These are phyloP conservation scores for Casuarina equisetifolia DNA, from an alignment of 306 rosid species.

Conservation along the genomic window DNA sequence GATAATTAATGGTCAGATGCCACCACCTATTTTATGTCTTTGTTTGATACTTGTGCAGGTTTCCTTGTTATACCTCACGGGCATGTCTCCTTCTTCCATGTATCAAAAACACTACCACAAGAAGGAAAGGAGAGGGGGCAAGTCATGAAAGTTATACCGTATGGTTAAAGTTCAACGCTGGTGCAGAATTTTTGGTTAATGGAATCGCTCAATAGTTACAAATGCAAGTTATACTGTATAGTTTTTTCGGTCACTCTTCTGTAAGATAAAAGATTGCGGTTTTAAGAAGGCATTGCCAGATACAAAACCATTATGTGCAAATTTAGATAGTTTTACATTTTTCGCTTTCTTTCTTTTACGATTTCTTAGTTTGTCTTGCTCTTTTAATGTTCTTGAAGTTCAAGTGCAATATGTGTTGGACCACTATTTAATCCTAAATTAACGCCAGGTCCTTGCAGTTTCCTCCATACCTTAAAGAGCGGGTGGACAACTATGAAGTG, in stretches of 20 bases:
- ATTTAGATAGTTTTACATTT: constrained; percentile 10
- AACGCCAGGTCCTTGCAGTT: no score
- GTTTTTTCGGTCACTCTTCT: constrained; percentile 16
- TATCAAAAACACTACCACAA: background rate
- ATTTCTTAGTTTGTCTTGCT: background rate
- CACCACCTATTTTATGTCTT: background rate
- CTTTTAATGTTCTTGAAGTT: background rate
- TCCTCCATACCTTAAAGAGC: no score
- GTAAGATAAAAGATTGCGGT: constrained; percentile 7
- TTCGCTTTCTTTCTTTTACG: background rate
- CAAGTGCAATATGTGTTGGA: background rate
- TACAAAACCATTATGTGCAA: constrained; percentile 15
- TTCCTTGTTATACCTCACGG: background rate
- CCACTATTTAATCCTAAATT: no score
- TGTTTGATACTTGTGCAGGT: background rate
- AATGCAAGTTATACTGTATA: constrained; percentile 1
- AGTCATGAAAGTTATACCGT: background rate
- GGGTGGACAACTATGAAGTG: no score
- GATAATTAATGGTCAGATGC: background rate
- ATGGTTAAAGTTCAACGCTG: constrained; percentile 6
- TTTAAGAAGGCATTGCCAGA: background rate
- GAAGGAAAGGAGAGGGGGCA: background rate
- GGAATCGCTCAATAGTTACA: background rate
- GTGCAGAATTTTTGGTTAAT: constrained; percentile 3
- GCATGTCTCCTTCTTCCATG: background rate